Conservation (phyloP, 805 yeast genomes). For the Hanseniaspora opuntiae region DNA sequence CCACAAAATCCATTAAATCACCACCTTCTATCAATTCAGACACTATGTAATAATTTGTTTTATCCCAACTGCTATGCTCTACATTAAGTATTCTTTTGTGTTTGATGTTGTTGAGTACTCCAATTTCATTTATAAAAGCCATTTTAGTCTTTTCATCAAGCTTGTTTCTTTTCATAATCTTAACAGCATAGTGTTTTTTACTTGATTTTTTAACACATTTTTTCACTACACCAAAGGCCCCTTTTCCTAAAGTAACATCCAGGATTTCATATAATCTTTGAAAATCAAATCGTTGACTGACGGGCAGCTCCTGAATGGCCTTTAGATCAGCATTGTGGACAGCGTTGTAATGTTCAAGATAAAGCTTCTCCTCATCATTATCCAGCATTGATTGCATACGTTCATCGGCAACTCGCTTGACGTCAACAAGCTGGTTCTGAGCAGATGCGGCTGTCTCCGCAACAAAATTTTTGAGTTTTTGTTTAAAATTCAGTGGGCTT, state of each 20-base stretch:
- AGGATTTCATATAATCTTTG: constrained; percentile 17
- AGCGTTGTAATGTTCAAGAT: background rate
- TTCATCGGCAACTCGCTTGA: background rate
- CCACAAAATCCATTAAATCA: constrained; percentile 93
- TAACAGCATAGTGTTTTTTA: constrained; percentile 80
- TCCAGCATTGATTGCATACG: background rate
- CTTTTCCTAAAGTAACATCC: constrained; percentile 84
- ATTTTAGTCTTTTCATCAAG: constrained; percentile 28
- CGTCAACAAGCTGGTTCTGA: background rate
- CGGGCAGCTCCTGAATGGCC: constrained; percentile 12
- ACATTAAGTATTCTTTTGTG: constrained; percentile 78
- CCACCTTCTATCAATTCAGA: constrained; percentile 97
- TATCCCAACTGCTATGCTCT: constrained; percentile 75
- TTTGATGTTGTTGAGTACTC: constrained; percentile 58
- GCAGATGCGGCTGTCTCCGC: background rate
- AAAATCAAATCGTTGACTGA: constrained; percentile 11
- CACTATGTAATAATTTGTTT: constrained; percentile 65
- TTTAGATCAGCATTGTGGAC: background rate
- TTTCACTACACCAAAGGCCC: constrained; percentile 95
- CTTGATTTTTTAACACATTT: constrained; percentile 76
- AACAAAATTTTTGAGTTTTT: background rate
- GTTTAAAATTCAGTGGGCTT: background rate
- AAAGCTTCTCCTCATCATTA: background rate
- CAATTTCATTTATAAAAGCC: constrained; percentile 77
- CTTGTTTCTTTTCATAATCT: constrained; percentile 72